These are phyloP conservation scores for Aspergillus incahuasiensis DNA, from an alignment of 495 filamentous ascomycete genomes.

Conservation along the genomic window DNA sequence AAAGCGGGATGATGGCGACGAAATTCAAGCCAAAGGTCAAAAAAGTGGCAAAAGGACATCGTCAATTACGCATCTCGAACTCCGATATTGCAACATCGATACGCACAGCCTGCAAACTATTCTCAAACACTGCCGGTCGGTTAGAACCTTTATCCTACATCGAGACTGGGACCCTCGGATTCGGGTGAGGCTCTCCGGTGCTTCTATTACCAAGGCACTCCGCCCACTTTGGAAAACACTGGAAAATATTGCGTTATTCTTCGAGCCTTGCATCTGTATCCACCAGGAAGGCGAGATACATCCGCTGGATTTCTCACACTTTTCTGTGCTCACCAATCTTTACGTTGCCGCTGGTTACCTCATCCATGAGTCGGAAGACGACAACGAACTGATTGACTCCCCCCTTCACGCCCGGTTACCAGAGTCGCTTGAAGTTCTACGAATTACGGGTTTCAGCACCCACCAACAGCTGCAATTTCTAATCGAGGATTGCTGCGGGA, in stretches of 20 bases:
- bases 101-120: slow-evolving; percentile 1
- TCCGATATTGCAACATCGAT: slow-evolving; percentile 4
- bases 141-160: slow-evolving; percentile 3
- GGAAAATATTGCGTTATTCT: slow-evolving; percentile 1
- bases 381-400: not conserved
- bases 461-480: not conserved
- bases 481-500: not conserved
- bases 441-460: slow-evolving; percentile 1
- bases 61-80: not conserved
- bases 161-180: slow-evolving; percentile 6
- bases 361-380: slow-evolving; percentile 1
- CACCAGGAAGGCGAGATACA: slow-evolving; percentile 5
- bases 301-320: slow-evolving; percentile 5
- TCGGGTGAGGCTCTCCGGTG: not conserved
- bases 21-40: not conserved
- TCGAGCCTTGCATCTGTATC: not conserved
- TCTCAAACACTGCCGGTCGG: not conserved
- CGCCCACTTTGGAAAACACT: not conserved
- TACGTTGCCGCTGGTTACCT: slow-evolving; percentile 3
- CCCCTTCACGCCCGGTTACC: not conserved
- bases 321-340: not conserved
- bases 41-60: not conserved
- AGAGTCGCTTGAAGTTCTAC: slow-evolving; percentile 1
- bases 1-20: not conserved
- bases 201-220: not conserved